A percentile compares a stretch with the other conserved stretches of the same genome.
phyloP scores from a whole-genome alignment of 2,329 filamentous ascomycete species.

The Fusarium chaquense region DNA sequence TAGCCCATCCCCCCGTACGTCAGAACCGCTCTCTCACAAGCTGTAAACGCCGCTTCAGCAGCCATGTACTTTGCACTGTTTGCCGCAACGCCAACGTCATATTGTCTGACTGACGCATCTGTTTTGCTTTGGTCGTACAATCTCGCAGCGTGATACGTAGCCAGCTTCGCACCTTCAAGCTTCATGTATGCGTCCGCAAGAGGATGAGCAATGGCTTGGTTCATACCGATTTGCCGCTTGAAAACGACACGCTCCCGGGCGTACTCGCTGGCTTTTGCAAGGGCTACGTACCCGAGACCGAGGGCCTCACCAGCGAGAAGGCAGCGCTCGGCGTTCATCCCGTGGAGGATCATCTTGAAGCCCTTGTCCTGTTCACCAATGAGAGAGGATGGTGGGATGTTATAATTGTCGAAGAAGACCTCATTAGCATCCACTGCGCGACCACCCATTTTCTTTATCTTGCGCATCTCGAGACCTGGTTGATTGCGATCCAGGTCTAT shows the following conservation, averaged over 20 bases:
- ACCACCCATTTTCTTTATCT: constrained; percentile 88
- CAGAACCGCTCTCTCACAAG: constrained; percentile 71
- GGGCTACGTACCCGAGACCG: constrained; percentile 80
- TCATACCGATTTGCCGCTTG: constrained; percentile 72
- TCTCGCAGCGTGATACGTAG: constrained; percentile 73
- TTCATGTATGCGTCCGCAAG: constrained; percentile 74
- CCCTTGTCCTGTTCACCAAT: constrained; percentile 81
- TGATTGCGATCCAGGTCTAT: constrained; percentile 76
- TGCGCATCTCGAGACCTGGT: constrained; percentile 73
- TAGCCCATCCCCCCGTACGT: constrained; percentile 75
- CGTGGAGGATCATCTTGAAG: constrained; percentile 82
- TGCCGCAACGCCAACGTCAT: constrained; percentile 72
- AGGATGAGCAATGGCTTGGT: constrained; percentile 74
- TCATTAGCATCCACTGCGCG: constrained; percentile 86
- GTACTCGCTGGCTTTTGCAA: constrained; percentile 72
- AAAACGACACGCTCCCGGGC: constrained; percentile 76
- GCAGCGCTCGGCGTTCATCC: constrained; percentile 84
- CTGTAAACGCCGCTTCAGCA: constrained; percentile 71
- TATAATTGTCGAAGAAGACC: constrained; percentile 86
- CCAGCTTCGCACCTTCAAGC: constrained; percentile 73
- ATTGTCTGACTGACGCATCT: constrained; percentile 64
- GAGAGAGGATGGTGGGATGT: constrained; percentile 71
- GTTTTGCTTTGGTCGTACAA: constrained; percentile 68
- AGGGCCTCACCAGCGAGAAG: constrained; percentile 83
- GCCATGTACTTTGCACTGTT: constrained; percentile 80